phyloP scores from a whole-genome alignment of 2,329 filamentous ascomycete genomes.

The Bipolaris sorokiniana region DNA sequence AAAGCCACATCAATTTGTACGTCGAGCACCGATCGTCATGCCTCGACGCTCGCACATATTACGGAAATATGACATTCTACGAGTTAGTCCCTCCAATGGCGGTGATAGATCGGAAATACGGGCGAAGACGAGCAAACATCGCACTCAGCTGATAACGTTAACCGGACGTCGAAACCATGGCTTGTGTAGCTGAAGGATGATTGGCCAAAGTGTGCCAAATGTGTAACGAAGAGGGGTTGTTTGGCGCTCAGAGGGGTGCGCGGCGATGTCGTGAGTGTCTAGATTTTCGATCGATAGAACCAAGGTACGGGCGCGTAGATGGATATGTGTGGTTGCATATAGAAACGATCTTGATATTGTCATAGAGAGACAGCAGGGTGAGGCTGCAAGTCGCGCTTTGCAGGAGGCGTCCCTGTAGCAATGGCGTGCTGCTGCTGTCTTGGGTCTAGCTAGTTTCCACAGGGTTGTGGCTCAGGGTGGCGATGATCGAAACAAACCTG shows the following conservation, averaged over 20 bases:
- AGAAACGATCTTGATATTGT: not conserved
- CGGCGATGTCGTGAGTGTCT: not conserved
- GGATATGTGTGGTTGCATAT: not conserved
- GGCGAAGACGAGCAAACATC: not conserved
- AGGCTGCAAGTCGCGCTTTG: not conserved
- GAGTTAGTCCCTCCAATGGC: constrained; percentile 12
- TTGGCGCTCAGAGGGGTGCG: not conserved
- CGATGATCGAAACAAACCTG: not conserved
- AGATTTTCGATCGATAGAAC: not conserved
- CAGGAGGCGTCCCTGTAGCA: not conserved
- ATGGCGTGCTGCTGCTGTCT: not conserved
- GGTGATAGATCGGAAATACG: constrained; percentile 6
- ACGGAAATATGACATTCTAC: constrained; percentile 1
- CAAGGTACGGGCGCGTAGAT: not conserved
- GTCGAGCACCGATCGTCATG: not conserved
- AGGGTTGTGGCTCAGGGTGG: not conserved
- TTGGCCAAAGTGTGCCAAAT: not conserved
- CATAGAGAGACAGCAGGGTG: not conserved
- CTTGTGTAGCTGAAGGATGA: not conserved
- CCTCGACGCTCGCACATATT: constrained; percentile 3
- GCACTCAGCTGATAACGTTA: not conserved
- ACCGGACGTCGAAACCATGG: not conserved
- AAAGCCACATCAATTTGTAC: not conserved
- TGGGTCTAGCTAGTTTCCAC: constrained; percentile 1
- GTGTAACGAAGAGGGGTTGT: constrained; percentile 5